Evolutionary conservation across 805 yeast species (phyloP), one percentile per base, ranked within the genome.

Genomic region (Kodamaea fukazawae): DNA sequence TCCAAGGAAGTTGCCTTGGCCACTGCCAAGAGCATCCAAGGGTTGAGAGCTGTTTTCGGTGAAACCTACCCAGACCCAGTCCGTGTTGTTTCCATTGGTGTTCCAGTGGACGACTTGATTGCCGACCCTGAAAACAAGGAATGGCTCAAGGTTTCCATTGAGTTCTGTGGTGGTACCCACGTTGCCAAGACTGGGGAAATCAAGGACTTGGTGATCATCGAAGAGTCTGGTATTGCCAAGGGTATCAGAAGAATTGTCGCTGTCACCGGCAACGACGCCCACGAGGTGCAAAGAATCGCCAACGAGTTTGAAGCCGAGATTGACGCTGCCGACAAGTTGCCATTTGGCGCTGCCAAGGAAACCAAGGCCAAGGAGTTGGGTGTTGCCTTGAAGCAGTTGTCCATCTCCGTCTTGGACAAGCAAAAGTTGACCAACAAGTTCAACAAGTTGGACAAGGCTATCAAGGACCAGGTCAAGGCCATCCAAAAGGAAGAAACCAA

Each of bases 151-250:
- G 72, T 76, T 57, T 87, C 96, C 1, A 75, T 93, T 50, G 99
- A 93, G 70, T 93, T 93, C 75, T 93, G 99, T 70, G 99, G 99
- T 69, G 99, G 99, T 68, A 93, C 99, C 9, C 99, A 93, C 58
- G 96, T 93, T 50, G 75, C 78, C 36, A 83, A 85, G 65, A 91
- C 98, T 13, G 85, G 91, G 45, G 98, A 91, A 45, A 93, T 93
- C 61, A 89, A 89, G 63, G 91, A 86, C 51, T 78, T 93, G 49
- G 86, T 93, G 26, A 77, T 93, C 40, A 71, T 84, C 47, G 99
- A 93, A 72, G 99, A 93, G 68, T 79, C 87, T 48, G 98, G 99
- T 67, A 93, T 93, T 63, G 98, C 99, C 45, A 93, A 93, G 71
- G 99, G 99, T 67, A 88, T 89, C 47, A 82, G 99, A 70, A 87